These are phyloP conservation scores for Podaxis sp. DNA, from an alignment of 768 basidiomycete species.

Conservation along the genomic window DNA sequence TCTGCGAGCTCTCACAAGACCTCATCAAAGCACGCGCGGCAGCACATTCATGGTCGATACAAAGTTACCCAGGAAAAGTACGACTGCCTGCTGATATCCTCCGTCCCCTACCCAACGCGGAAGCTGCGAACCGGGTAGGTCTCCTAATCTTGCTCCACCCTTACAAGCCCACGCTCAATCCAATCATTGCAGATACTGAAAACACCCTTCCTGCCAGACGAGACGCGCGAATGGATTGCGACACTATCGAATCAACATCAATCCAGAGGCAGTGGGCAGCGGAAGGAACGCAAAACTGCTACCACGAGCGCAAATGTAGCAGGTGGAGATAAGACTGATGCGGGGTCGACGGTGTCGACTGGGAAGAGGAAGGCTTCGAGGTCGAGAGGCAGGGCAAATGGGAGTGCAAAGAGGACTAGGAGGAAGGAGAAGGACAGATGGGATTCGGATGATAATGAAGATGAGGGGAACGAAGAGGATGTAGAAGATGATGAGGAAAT, in stretches of 20 bases:
- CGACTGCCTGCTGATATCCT: slow-evolving; percentile 83
- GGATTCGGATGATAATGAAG: slow-evolving; percentile 14
- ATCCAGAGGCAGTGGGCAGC: slow-evolving; percentile 42
- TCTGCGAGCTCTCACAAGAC: slow-evolving; percentile 88
- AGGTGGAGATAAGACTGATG: not conserved
- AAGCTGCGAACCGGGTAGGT: slow-evolving; percentile 61
- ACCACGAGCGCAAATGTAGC: slow-evolving; percentile 14
- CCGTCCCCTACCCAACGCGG: slow-evolving; percentile 62
- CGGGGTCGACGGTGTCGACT: not conserved
- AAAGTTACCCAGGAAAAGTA: slow-evolving; percentile 79
- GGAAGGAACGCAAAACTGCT: slow-evolving; percentile 50
- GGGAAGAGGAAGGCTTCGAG: slow-evolving; percentile 11
- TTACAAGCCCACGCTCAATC: not conserved
- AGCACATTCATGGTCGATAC: slow-evolving; percentile 68
- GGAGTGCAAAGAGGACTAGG: slow-evolving; percentile 15
- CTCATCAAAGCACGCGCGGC: slow-evolving; percentile 74
- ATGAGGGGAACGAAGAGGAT: slow-evolving; percentile 3
- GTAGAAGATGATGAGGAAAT: not conserved
- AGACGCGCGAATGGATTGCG: slow-evolving; percentile 55
- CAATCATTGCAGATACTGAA: slow-evolving; percentile 53
- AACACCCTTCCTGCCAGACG: slow-evolving; percentile 66
- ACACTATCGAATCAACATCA: slow-evolving; percentile 41
- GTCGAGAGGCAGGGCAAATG: slow-evolving; percentile 4
- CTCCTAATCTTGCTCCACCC: not conserved
- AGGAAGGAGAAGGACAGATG: slow-evolving; percentile 12